These are phyloP conservation scores for Tulasnella sp. DNA, from an alignment of 768 basidiomycete species.

Conservation along the genomic window DNA sequence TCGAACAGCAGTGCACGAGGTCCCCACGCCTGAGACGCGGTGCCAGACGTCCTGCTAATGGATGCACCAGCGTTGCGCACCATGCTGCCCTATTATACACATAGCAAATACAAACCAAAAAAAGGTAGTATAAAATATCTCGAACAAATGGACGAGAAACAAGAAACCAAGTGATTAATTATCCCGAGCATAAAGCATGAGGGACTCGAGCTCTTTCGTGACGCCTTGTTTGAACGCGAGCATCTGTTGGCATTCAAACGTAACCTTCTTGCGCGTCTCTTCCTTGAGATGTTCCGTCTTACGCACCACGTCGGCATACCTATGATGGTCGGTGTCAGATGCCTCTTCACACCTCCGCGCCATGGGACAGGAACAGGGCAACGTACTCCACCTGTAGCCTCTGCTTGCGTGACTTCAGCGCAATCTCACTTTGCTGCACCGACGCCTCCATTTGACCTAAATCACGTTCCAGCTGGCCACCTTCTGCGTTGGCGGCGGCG, in stretches of 20 bases:
- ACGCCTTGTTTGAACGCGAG: conserved; percentile 10
- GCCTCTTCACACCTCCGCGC: too few relatives aligned
- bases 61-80: too few relatives aligned
- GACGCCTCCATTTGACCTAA: conserved; percentile 61
- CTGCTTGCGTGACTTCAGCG: conserved; percentile 65
- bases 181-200: conserved; percentile 9
- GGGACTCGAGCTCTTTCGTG: conserved; percentile 2
- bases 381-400: conserved; percentile 64
- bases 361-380: too few relatives aligned
- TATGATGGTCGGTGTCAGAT: too few relatives aligned
- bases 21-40: too few relatives aligned
- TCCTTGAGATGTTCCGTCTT: conserved; percentile 14
- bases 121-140: background rate
- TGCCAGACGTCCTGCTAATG: too few relatives aligned
- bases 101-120: background rate
- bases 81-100: too few relatives aligned
- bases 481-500: conserved; percentile 50
- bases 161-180: background rate
- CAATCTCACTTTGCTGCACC: conserved; percentile 69
- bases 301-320: conserved; percentile 10
- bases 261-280: conserved; percentile 11
- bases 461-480: conserved; percentile 54
- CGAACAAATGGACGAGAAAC: background rate
- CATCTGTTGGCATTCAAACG: conserved; percentile 8
- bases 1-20: too few relatives aligned